phyloP scores from a whole-genome alignment of 345 rosid genomes.

The Trapa bicornis region DNA sequence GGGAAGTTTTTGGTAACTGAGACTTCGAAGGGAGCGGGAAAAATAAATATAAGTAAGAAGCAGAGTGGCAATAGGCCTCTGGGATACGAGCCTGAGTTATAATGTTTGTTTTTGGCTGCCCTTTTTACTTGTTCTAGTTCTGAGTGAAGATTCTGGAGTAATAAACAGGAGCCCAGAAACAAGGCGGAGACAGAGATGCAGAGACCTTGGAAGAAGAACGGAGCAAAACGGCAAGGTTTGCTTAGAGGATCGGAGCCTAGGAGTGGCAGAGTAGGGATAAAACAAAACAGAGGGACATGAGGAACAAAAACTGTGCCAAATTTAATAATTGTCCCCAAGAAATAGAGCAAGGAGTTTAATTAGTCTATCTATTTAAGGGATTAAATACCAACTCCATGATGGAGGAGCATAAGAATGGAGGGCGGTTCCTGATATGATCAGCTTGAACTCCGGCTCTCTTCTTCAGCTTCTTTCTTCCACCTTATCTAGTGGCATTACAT shows the following conservation, averaged over 20 bases:
- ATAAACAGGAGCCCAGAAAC: conserved; percentile 19
- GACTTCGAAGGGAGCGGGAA: conserved; percentile 47
- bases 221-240: conserved; percentile 34
- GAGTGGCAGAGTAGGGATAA: conserved; percentile 8
- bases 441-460: neutral
- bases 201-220: conserved; percentile 16
- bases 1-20: neutral
- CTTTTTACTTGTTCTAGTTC: conserved; percentile 1
- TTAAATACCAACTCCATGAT: neutral
- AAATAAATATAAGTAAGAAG: conserved; percentile 28
- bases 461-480: neutral
- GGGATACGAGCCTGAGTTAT: conserved; percentile 4
- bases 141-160: neutral
- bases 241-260: conserved; percentile 9
- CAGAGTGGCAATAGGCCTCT: conserved; percentile 15
- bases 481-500: neutral
- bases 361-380: neutral
- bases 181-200: conserved; percentile 2
- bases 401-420: neutral
- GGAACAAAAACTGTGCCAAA: neutral
- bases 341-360: conserved; percentile 2
- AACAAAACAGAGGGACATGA: neutral
- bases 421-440: neutral
- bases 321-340: neutral
- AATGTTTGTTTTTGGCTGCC: neutral